Evolutionary conservation across 148 eudicot genomes (phyloP), one percentile per base, ranked within the genome.

Genomic region (Fagopyrum esculentum): DNA sequence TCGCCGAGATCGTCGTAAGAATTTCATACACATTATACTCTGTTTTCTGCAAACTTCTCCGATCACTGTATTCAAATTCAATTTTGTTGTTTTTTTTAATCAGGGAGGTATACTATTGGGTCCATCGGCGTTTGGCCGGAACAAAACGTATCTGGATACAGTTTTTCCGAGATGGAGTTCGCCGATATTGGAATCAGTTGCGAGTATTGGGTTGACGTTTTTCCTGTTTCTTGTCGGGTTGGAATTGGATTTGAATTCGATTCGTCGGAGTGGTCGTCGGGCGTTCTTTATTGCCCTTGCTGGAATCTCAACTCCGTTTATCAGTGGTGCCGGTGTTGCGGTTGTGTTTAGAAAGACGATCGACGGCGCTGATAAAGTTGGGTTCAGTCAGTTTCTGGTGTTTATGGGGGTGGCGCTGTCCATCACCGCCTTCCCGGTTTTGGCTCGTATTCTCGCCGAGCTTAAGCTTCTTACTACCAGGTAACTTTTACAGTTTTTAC

Each of bases 41-140:
- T 35, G 40, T 35, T 35, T 35, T 35, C 40, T 35, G 1, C 40
- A 35, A 0, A 35, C 40, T 35, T 35, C 40, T 35, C 40, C 40
- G 40, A 35, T 35, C 40, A 35, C 40, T 35, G 40, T 35, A 35
- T 35, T 0, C 40, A 35, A 0, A 35, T 0, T 11, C 51, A 6
- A 10, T 49, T 49, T 49, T 56, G 19, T 66, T 66, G 9, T 30
- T 66, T 12, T 1, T 47, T 11, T 26, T 29, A 29, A 47, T 69
- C 61, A 89, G 92, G 87, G 88, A 11, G 92, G 92, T 45, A 76
- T 89, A 52, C 48, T 89, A 12, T 47, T 89, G 70, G 90, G 92
- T 0, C 92, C 92, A 40, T 80, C 90, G 5, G 87, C 70, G 6
- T 30, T 89, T 3, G 92, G 92, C 17, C 66, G 86, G 51, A 80